These are phyloP conservation scores for Nicotiana sylvestris DNA, from an alignment of 257 asterid genomes.

Conservation along the genomic window DNA sequence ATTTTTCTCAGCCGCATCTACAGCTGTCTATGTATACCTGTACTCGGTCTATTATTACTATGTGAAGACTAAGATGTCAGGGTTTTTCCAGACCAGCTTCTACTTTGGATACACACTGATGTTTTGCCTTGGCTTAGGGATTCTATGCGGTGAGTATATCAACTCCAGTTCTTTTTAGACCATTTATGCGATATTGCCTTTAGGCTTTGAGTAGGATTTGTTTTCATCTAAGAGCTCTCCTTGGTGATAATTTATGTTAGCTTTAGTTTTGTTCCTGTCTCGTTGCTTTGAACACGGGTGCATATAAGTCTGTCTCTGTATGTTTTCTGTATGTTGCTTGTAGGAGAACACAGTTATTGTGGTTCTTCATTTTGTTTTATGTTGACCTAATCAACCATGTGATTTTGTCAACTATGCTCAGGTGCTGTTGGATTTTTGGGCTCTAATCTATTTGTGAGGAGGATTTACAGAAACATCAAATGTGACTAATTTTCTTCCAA, in stretches of 20 bases:
- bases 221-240: background rate
- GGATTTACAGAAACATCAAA: constrained; percentile 91
- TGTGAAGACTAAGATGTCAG: constrained; percentile 60
- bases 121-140: constrained; percentile 68
- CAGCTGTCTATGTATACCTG: constrained; percentile 47
- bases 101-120: constrained; percentile 58
- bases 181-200: background rate
- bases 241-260: background rate
- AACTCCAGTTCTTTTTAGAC: background rate
- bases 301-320: background rate
- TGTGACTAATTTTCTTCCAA: constrained; percentile 43
- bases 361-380: background rate
- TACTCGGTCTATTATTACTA: constrained; percentile 54
- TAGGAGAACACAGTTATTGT: background rate
- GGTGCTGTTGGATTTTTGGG: constrained; percentile 94
- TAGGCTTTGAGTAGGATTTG: background rate
- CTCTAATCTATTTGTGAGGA: constrained; percentile 83
- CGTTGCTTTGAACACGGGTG: background rate
- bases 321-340: background rate
- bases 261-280: no score
- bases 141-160: constrained; percentile 59
- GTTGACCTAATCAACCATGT: background rate
- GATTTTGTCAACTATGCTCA: constrained; percentile 3
- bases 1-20: constrained; percentile 60
- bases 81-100: constrained; percentile 63